These are phyloP conservation scores for Hanseniaspora pseudoguilliermondii DNA, from an alignment of 805 yeast species.

Conservation along the genomic window DNA sequence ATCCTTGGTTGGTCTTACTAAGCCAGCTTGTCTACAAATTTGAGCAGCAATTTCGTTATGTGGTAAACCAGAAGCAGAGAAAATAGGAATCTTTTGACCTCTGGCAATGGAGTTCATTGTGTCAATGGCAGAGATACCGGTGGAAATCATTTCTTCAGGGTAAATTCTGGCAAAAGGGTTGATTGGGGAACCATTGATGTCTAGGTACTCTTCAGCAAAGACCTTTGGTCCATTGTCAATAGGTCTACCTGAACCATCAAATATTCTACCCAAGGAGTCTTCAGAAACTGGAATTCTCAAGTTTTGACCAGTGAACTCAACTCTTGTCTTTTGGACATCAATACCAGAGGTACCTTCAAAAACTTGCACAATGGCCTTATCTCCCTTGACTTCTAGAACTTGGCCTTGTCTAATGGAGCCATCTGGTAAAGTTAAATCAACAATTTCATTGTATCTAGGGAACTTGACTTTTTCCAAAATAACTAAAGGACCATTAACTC, in stretches of 20 bases:
- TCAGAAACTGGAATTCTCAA: constrained; percentile 90
- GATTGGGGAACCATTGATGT: constrained; percentile 97
- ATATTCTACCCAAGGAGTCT: constrained; percentile 93
- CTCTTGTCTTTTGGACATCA: constrained; percentile 93
- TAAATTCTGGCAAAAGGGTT: constrained; percentile 96
- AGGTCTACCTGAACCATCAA: constrained; percentile 98
- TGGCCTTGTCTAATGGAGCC: constrained; percentile 93
- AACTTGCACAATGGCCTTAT: constrained; percentile 95
- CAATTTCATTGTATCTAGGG: constrained; percentile 92
- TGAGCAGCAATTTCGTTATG: constrained; percentile 99
- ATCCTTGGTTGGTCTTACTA: constrained; percentile 98
- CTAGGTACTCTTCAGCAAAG: constrained; percentile 95
- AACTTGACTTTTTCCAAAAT: constrained; percentile 74
- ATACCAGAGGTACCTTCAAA: constrained; percentile 98
- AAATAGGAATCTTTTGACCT: constrained; percentile 98
- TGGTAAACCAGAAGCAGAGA: constrained; percentile 98
- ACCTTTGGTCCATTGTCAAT: constrained; percentile 97
- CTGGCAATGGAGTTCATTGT: constrained; percentile 99
- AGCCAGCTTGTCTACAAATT: constrained; percentile 98
- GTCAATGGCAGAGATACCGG: constrained; percentile 97
- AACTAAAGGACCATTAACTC: constrained; percentile 97
- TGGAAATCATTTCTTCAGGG: constrained; percentile 99
- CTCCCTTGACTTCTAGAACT: constrained; percentile 94
- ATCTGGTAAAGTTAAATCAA: constrained; percentile 90
- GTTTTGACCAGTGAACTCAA: constrained; percentile 92